These are phyloP conservation scores for Cinnamomum micranthum DNA, from an alignment of 164 flowering plant genomes.

Conservation along the genomic window DNA sequence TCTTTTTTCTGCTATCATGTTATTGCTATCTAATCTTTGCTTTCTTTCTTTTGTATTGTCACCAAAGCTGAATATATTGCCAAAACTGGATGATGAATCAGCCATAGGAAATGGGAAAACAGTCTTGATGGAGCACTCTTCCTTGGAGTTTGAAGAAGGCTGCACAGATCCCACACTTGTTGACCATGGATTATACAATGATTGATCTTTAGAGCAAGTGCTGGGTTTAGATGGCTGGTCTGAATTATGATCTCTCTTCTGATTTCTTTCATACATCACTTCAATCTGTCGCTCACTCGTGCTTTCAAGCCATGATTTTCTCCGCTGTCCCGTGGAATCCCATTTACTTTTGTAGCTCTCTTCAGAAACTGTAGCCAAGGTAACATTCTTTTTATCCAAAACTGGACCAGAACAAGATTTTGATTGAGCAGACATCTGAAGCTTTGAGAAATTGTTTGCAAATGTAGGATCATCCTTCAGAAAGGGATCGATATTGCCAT, in stretches of 20 bases:
- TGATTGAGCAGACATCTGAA: constrained; percentile 32
- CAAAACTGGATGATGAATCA: constrained; percentile 42
- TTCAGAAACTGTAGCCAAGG: constrained; percentile 21
- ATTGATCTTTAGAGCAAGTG: constrained; percentile 28
- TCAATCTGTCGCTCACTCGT: constrained; percentile 39
- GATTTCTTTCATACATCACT: constrained; percentile 31
- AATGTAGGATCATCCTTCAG: constrained; percentile 21
- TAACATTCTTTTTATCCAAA: constrained; percentile 22
- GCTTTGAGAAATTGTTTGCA: constrained; percentile 25
- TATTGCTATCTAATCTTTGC: constrained; percentile 31
- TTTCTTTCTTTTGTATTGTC: constrained; percentile 49
- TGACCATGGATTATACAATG: constrained; percentile 28
- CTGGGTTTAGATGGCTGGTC: constrained; percentile 21
- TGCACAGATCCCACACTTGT: constrained; percentile 24
- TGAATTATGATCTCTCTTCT: constrained; percentile 27
- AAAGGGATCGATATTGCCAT: constrained; percentile 23
- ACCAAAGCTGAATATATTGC: constrained; percentile 14
- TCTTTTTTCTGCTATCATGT: background rate
- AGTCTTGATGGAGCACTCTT: constrained; percentile 67
- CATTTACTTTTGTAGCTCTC: constrained; percentile 23
- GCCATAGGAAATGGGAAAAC: constrained; percentile 56
- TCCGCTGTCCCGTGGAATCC: constrained; percentile 36
- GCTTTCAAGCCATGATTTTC: constrained; percentile 49
- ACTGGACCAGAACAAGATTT: constrained; percentile 24
- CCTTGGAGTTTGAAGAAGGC: constrained; percentile 49